Base-by-base conservation (phyloP, 345 rosid species). In the Streptanthus diversifolius region DNA sequence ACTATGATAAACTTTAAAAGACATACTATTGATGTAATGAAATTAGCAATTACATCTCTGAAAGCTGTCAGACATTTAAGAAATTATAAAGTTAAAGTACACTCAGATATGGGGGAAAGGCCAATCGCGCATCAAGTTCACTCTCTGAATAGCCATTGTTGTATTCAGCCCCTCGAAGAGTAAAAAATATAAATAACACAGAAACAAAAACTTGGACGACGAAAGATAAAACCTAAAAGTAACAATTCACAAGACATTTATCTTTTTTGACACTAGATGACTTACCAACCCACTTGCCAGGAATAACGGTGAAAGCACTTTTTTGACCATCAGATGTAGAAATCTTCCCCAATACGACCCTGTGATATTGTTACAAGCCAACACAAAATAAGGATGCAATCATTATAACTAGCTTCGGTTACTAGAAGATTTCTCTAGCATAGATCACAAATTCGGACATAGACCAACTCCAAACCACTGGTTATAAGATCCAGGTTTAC, bases 261-360 rank as follows among this genome's bases (percentile, higher is more conserved):
- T 58, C 35, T 0, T 12, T 57, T 65, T 47, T 60, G 80, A 73
- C 72, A 80, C 60, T 61, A 66, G 80, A 78, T 48, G 80, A 87
- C 88, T 86, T 86, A 93, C 93, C 92, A 80, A 91, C 97, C 90
- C 89, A 87, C 98, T 93, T 87, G 93, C 87, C 88, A 85, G 58
- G 84, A 48, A 93, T 85, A 81, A 80, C 77, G 73, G 96, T 89
- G 89, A 81, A 93, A 59, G 90, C 95, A 82, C 87, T 88, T 83
- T 84, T 91, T 73, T 80, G 87, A 85, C 97, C 96, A 82, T 82
- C 93, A 82, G 91, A 85, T 72, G 95, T 91, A 63, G 78, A 82
- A 79, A 93, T 87, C 93, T 85, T 88, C 87, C 96, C 98, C 97
- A 93, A 85, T 68, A 82, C 80, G 87, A 93, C 77, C 96, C 98